These are phyloP conservation scores for Dictyostelium purpureum DNA, from an alignment of 78 protist genomes.

Conservation along the genomic window DNA sequence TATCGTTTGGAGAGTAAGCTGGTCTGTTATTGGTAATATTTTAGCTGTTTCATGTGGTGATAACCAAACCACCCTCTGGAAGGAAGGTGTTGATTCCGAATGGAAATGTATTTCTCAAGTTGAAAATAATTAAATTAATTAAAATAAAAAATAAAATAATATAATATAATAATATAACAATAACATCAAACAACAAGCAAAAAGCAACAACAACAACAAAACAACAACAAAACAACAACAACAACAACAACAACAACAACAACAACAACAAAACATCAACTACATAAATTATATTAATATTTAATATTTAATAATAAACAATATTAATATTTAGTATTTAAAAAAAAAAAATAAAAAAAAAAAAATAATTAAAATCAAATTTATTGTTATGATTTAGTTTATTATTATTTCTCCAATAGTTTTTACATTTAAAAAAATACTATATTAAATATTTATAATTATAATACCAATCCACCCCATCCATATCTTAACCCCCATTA, in stretches of 20 bases:
- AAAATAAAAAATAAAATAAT: background rate
- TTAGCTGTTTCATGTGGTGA: slow-evolving; percentile 93
- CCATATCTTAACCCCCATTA: no score
- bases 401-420: no score
- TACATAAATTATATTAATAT: background rate
- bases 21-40: slow-evolving; percentile 92
- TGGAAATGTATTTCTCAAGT: slow-evolving; percentile 72
- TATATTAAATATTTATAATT: no score
- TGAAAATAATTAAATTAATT: slow-evolving; percentile 22
- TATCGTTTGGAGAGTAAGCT: slow-evolving; percentile 92
- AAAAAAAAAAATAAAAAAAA: background rate
- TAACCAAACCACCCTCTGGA: slow-evolving; percentile 79
- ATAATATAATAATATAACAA: background rate
- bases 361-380: background rate
- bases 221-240: background rate
- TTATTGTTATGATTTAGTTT: background rate
- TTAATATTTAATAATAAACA: no score
- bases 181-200: background rate
- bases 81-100: slow-evolving; percentile 69
- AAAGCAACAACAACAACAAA: background rate
- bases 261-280: background rate
- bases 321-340: background rate
- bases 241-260: background rate
- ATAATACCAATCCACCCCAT: no score
- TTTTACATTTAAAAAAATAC: no score